These are phyloP conservation scores for Trichoderma atroviride DNA, from an alignment of 2,329 filamentous ascomycete species.

Conservation along the genomic window DNA sequence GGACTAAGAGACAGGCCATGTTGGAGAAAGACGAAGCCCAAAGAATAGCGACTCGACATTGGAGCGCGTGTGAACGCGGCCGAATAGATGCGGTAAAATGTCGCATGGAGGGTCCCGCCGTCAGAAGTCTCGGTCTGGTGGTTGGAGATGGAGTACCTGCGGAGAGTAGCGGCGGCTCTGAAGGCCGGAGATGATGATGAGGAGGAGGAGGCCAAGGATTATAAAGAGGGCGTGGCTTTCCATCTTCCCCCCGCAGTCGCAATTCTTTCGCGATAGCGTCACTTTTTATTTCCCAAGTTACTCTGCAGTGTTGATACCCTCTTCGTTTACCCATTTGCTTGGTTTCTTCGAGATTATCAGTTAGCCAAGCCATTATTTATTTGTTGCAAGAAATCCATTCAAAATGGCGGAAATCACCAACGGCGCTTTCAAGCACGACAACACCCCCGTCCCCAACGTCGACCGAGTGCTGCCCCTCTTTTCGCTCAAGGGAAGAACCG, in stretches of 20 bases:
- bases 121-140: neutral
- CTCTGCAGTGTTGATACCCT: neutral
- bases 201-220: neutral
- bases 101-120: constrained; percentile 17
- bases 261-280: constrained; percentile 11
- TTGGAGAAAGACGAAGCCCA: neutral
- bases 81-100: constrained; percentile 20
- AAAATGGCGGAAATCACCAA: constrained; percentile 47
- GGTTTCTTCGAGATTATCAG: neutral
- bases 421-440: constrained; percentile 60
- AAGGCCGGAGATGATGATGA: neutral
- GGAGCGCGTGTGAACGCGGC: constrained; percentile 18
- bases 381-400: neutral
- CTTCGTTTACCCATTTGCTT: neutral
- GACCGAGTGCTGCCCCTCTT: constrained; percentile 65
- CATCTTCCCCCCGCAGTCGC: constrained; percentile 7
- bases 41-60: constrained; percentile 20
- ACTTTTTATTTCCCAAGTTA: neutral
- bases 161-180: neutral
- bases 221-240: constrained; percentile 10
- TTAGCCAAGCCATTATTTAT: neutral
- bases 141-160: constrained; percentile 5
- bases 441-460: constrained; percentile 50
- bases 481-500: constrained; percentile 70
- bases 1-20: neutral